Percentiles rank a stretch among this genome's conserved stretches.
phyloP scores from a whole-genome alignment of 2,329 filamentous ascomycete genomes.

The Pseudogymnoascus sp. region DNA sequence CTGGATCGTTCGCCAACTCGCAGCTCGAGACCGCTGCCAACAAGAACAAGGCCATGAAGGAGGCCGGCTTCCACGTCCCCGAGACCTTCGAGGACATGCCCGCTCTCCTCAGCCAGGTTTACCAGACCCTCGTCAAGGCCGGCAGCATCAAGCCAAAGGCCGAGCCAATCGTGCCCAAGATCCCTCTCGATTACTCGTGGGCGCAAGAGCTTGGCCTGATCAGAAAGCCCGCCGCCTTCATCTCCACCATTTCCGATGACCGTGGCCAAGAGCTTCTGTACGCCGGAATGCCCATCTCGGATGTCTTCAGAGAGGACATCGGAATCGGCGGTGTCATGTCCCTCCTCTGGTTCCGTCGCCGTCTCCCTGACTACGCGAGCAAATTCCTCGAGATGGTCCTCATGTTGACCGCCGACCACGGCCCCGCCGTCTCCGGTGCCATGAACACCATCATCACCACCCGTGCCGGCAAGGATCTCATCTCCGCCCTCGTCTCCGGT shows the following conservation, averaged over 20 bases:
- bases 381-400: conserved; percentile 99
- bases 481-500: conserved; percentile 91
- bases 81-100: conserved; percentile 97
- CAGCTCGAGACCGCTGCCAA: conserved; percentile 92
- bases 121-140: conserved; percentile 78
- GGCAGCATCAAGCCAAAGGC: conserved; percentile 79
- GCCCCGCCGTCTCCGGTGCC: conserved; percentile 95
- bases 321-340: conserved; percentile 99
- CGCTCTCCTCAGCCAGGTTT: conserved; percentile 66
- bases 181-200: conserved; percentile 99
- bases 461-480: conserved; percentile 97
- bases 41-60: conserved; percentile 97
- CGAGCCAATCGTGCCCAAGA: conserved; percentile 95
- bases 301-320: conserved; percentile 98
- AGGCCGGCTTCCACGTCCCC: conserved; percentile 90
- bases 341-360: conserved; percentile 97
- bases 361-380: conserved; percentile 90
- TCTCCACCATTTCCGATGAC: conserved; percentile 99
- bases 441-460: conserved; percentile 99
- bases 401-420: conserved; percentile 99
- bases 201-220: conserved; percentile 98
- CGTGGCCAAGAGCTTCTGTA: conserved; percentile 99
- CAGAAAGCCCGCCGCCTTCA: conserved; percentile 99
- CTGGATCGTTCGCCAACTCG: conserved; percentile 97
- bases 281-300: conserved; percentile 99